Evolutionary conservation across 176 grass and related monocot genomes (phyloP), one percentile per base, ranked within the genome.

Genomic region (Oryza glaberrima): DNA sequence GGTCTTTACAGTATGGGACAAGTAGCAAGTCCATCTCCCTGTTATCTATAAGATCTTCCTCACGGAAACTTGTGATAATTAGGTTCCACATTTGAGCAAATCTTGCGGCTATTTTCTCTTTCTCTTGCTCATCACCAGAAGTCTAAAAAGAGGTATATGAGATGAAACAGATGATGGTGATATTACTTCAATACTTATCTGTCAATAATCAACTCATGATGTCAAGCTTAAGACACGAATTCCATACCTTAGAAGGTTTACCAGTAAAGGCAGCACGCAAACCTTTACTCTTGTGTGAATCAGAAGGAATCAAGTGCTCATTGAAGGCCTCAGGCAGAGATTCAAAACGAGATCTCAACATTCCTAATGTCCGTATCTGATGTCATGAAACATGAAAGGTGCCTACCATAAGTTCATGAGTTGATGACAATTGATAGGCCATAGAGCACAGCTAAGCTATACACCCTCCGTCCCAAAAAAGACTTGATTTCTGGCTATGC

Each of bases 21-120:
- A 99, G 93, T 76, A 99, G 83, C 86, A 99, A 87, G 76, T 99
- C 93, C 86, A 77, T 99, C 84, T 99, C 96, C 83, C 96, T 90
- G 75, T 99, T 88, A 82, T 89, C 92, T 91, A 99, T 95, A 47
- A 99, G 90, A 87, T 99, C 96, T 92, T 99, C 96, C 35, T 94
- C 77, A 56, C 93, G 89, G 54, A 96, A 99, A 81, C 96, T 99
- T 77, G 85, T 92, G 71, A 99, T 87, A 38, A 99, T 99, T 77
- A 90, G 23, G 9, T 99, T 99, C 96, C 96, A 99, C 78, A 99
- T 99, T 80, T 99, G 93, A 85, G 96, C 91, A 94, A 99, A 99
- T 72, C 90, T 94, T 88, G 96, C 93, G 60, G 89, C 80, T 71
- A 80, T 81, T 89, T 99, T 99, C 70, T 95, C 92, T 58, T 11